Percentiles rank a stretch among this genome's conserved stretches.
Evolutionary conservation across 1,284 basidiomycete species (phyloP).

Genomic region (Irpex sp.): DNA sequence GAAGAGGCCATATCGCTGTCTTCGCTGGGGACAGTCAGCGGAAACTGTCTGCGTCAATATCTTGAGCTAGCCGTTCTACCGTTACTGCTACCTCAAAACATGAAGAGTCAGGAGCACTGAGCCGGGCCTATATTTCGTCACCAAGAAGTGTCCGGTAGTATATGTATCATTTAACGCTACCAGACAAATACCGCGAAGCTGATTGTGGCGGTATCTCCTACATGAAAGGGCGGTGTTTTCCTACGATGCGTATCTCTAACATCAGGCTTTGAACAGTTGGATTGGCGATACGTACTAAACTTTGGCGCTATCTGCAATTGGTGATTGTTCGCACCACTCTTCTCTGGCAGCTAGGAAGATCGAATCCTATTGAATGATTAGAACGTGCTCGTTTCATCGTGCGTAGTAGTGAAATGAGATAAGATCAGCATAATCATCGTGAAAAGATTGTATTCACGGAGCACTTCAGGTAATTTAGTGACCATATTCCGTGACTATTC

Average conservation of each 20-base stretch:
- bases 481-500: neutral
- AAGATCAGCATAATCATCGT: neutral
- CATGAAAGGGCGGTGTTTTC: neutral
- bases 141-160: neutral
- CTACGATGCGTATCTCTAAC: neutral
- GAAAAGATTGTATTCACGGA: neutral
- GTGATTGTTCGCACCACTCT: too few species aligned
- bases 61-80: too few species aligned
- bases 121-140: neutral
- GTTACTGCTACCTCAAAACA: neutral
- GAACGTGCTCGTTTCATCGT: neutral
- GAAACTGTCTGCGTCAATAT: too few species aligned
- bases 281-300: neutral
- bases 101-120: neutral
- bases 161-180: neutral
- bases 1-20: neutral
- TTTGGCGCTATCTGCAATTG: neutral
- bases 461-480: neutral
- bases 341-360: too few species aligned
- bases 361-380: neutral
- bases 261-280: neutral
- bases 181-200: neutral
- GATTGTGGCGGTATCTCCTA: neutral
- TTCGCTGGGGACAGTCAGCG: neutral
- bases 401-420: neutral